Base-by-base conservation (phyloP, 2,329 filamentous ascomycete species). In the Aquanectria penicillioides region DNA sequence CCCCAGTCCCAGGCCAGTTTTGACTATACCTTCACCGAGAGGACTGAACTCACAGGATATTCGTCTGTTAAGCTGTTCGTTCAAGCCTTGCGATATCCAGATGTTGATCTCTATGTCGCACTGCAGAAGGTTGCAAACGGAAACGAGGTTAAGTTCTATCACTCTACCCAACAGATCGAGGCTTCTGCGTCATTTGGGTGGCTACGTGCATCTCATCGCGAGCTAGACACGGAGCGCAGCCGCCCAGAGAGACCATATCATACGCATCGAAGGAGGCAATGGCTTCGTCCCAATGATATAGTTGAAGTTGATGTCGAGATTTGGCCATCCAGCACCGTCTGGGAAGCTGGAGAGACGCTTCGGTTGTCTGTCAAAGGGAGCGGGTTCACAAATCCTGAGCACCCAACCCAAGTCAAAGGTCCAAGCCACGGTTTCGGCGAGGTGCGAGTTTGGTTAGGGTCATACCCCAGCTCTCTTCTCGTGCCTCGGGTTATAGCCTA, bases 251-350 rank as follows among this genome's bases (percentile, higher is more conserved):
- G 50, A 17, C 50, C 50, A 5, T 28, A 36, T 5, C 50, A 53
- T 22, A 8, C 33, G 8, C 50, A 53, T 15, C 22, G 31, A 17
- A 36, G 44, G 15, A 29, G 37, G 6, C 12, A 44, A 4, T 59
- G 57, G 57, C 29, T 59, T 11, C 43, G 18, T 5, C 50, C 46
- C 4, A 20, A 29, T 4, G 57, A 59, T 6, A 34, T 59, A 49
- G 50, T 50, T 3, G 43, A 55, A 13, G 57, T 49, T n/a, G 34
- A 59, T 13, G 26, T 59, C 5, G 57, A 59, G 33, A 20, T 59
- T 5, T 55, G 57, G 57, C 57, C 57, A 9, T 22, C 15, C 3
- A 55, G 50, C 10, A 59, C 56, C 2, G 10, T 59, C 5, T 59
- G 56, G 56, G 28, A 55, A 31, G 56, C 46, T 28, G 56, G 44